Evolutionary conservation across 2,329 filamentous ascomycete genomes (phyloP).

Genomic region (Achaetomium macrosporum): DNA sequence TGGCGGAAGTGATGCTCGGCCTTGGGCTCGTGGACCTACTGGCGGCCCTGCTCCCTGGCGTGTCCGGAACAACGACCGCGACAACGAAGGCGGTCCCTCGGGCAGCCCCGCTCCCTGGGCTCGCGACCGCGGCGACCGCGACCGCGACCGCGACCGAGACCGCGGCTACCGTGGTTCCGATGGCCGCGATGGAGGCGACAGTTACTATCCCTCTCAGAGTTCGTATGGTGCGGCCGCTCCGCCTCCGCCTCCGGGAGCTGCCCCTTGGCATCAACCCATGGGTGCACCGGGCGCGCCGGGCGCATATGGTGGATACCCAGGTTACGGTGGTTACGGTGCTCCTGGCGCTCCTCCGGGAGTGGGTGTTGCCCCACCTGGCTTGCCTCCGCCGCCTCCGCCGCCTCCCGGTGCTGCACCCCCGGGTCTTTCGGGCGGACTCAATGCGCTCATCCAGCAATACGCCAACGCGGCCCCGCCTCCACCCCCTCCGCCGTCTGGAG

Average conservation of each 20-base stretch:
- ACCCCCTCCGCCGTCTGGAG: constrained; percentile 29
- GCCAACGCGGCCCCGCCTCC: constrained; percentile 29
- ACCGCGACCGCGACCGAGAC: constrained; percentile 44
- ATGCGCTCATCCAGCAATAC: constrained; percentile 62
- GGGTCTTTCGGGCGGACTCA: constrained; percentile 51
- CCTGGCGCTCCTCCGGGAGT: constrained; percentile 51
- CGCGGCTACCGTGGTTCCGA: constrained; percentile 43
- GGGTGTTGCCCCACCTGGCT: constrained; percentile 35
- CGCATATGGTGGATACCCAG: constrained; percentile 54
- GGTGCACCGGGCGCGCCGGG: constrained; percentile 31
- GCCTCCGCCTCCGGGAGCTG: constrained; percentile 30
- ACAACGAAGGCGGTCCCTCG: constrained; percentile 38
- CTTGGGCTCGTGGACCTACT: constrained; percentile 83
- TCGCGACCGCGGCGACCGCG: constrained; percentile 34
- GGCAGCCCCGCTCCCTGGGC: constrained; percentile 55
- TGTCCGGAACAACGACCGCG: constrained; percentile 48
- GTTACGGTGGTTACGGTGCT: constrained; percentile 46
- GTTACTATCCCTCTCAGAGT: constrained; percentile 11
- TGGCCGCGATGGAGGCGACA: constrained; percentile 24
- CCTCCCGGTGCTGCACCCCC: constrained; percentile 40
- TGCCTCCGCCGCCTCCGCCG: constrained; percentile 27
- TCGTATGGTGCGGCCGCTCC: constrained; percentile 14
- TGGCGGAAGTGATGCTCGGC: constrained; percentile 61
- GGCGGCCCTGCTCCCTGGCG: constrained; percentile 81
- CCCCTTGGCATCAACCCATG: constrained; percentile 55